Evolutionary conservation across 2,329 filamentous ascomycete genomes (phyloP).

Genomic region (Pestalotiopsis sp.): DNA sequence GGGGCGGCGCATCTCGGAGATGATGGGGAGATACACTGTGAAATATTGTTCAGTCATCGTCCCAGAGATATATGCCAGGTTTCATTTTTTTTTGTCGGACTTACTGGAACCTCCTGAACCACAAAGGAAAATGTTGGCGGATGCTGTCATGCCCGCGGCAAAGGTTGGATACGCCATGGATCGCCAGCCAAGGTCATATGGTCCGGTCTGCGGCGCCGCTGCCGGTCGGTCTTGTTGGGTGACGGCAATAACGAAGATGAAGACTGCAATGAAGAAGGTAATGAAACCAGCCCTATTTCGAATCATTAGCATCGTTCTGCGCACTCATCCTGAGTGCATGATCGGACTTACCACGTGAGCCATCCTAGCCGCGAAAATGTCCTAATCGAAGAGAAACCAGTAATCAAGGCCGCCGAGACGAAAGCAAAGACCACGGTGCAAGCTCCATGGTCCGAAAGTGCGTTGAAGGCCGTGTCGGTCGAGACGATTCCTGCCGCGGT

Average conservation of each 20-base stretch:
- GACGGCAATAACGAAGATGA: constrained; percentile 35
- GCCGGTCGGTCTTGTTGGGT: constrained; percentile 56
- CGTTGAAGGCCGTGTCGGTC: constrained; percentile 26
- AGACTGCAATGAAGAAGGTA: constrained; percentile 50
- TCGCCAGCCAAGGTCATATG: constrained; percentile 56
- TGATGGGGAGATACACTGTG: constrained; percentile 57
- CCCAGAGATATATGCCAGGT: neutral
- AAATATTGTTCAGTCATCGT: constrained; percentile 17
- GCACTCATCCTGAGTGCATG: neutral
- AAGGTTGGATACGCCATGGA: constrained; percentile 55
- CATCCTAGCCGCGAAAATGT: constrained; percentile 21
- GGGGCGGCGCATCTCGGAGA: constrained; percentile 59
- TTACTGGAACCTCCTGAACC: constrained; percentile 42
- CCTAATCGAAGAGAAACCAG: constrained; percentile 22
- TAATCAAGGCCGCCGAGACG: constrained; percentile 25
- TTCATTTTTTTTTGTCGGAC: accelerated
- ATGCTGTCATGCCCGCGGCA: constrained; percentile 54
- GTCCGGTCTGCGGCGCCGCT: constrained; percentile 55
- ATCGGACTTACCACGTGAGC: constrained; percentile 36
- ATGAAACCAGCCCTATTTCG: constrained; percentile 46
- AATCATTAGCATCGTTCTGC: no score
- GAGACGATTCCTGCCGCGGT: constrained; percentile 23
- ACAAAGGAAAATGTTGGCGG: constrained; percentile 57
- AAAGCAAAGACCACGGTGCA: constrained; percentile 29
- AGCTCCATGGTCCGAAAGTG: constrained; percentile 26